Evolutionary conservation across 2,329 filamentous ascomycete species (phyloP), one percentile per base, ranked within the genome.

Genomic region (Bipolaris sorokiniana): DNA sequence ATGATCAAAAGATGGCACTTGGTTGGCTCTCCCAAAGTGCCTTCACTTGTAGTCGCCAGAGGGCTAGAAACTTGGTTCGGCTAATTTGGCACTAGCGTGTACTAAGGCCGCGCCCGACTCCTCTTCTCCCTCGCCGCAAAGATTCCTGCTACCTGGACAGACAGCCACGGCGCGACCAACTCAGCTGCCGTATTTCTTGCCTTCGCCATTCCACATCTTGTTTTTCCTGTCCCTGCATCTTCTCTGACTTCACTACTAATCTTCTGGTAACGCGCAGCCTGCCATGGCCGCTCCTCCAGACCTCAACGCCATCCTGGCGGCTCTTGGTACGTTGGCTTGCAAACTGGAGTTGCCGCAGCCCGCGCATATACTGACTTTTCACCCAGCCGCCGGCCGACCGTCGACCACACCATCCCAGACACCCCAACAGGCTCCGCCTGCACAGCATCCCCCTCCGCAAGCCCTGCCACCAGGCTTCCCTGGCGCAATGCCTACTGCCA

Each of bases 321-420:
- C 75, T 38, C 68, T 77, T 23, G 75, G 75, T 77, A 69, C 42
- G 72, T 61, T 16, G 20, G 26, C 34, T 36, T 31, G 47, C 33
- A 34, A 15, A 28, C 38, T 48, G 38, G 15, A 18, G 42, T 13
- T 31, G 20, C 22, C 13, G 37, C 22, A 23, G 15, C 23, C 34
- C 48, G 26, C 42, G 31, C 50, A 31, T 40, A 20, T 37, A 53
- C 62, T 69, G 34, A 67, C 41, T 54, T 20, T 33, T 36, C 18
- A n/a, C 31, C 18, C 62, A 81, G 82, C 83, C 65, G 69, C 69
- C 34, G 81, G 83, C 62, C 65, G 67, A 49, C 77, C 81, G 41
- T 78, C 79, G 54, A 76, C 77, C 23, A 79, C 80, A 11, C 81
- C 81, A 16, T 76, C 79, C 38, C 83, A 82, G 58, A 75, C 75